Evolutionary conservation across 1,284 basidiomycete genomes (phyloP).

Genomic region (Wolfiporia cocos): DNA sequence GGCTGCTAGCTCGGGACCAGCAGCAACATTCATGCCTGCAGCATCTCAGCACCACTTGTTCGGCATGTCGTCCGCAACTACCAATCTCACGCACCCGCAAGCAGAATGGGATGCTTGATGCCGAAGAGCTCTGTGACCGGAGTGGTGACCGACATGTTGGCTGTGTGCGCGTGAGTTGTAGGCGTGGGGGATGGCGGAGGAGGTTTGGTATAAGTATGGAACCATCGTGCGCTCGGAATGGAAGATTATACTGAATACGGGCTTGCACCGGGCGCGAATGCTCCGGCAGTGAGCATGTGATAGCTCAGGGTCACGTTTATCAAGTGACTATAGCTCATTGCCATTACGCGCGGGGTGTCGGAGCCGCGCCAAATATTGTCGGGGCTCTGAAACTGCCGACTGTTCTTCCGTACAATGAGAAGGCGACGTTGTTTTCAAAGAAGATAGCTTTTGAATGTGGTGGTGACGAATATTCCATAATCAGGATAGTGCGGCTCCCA

Average conservation of each 20-base stretch:
- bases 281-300: no score
- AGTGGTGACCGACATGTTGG: conserved; percentile 51
- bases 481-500: no score
- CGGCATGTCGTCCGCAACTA: not conserved
- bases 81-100: conserved; percentile 52
- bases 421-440: no score
- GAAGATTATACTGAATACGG: not conserved
- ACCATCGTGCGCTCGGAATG: not conserved
- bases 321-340: no score
- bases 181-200: no score
- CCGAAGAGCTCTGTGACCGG: conserved; percentile 81
- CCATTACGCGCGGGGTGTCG: no score
- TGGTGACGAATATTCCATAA: no score
- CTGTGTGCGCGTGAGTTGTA: conserved; percentile 2
- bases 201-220: not conserved
- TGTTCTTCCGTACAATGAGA: no score
- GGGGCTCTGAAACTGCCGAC: no score
- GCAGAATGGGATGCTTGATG: conserved; percentile 83
- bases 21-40: conserved; percentile 80
- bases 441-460: no score
- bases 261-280: not conserved
- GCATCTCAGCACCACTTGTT: not conserved
- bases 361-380: no score
- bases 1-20: conserved; percentile 82
- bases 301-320: no score